Base-by-base conservation (phyloP, 257 asterid genomes). In the Solanum pennellii region DNA sequence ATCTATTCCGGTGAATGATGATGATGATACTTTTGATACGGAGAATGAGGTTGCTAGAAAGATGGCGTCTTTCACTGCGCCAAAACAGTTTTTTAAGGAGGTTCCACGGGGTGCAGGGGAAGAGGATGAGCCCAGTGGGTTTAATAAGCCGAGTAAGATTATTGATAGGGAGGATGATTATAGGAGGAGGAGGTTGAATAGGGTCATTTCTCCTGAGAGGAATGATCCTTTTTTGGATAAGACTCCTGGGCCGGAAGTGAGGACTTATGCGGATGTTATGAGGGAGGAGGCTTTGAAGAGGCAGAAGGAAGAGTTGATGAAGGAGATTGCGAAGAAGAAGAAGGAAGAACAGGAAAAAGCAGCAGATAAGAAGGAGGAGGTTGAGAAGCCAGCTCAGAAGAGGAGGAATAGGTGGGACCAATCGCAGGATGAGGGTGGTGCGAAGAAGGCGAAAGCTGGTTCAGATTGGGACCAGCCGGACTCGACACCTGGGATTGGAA, bases 371-470 rank as follows among this genome's bases (percentile, higher is more conserved):
- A 93, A 91, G 87, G 97, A 89, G 84, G 95, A 92, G 3, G 90
- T 75, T 3, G 97, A 94, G 89, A 94, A 94, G 89, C 95, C 98
- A 12, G 89, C 87, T 25, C 90, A 89, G 66, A 96, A 95, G 93
- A 96, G 94, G 94, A 91, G 98, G 93, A 96, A 96, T 86, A 94
- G 99, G 90, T 96, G 99, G 99, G 98, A 95, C 87, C 88, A 93
- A 90, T 91, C 96, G 6, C 98, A 94, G 92, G 99, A 95, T 89
- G 99, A 93, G 47, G 85, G 86, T 12, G 92, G 91, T 89, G 92
- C 82, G 2, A 94, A 95, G 94, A 93, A 94, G 91, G 90, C 92
- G 1, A 94, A 94, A 93, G 44, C 89, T 25, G 96, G 95, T 8
- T 95, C 98, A 65, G 99, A 96, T 76, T 96, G 99, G 99, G 99